Evolutionary conservation across 2,329 filamentous ascomycete species (phyloP).

Genomic region (Colletotrichum phormii): DNA sequence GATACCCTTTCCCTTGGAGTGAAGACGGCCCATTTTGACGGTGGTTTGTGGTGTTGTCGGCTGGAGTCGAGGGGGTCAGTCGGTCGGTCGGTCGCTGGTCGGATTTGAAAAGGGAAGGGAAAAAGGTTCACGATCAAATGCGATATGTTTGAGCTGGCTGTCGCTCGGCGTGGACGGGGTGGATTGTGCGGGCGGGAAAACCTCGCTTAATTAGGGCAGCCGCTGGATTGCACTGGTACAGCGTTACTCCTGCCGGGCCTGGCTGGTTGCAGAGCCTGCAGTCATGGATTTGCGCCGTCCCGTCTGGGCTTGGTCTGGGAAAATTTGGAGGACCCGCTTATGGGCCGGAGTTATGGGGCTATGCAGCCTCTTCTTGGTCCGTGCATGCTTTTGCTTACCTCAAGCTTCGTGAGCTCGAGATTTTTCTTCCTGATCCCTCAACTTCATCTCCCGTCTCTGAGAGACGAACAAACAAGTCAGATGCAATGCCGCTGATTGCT

Average conservation of each 20-base stretch:
- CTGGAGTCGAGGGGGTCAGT: constrained; percentile 32
- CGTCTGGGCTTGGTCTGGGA: constrained; percentile 2
- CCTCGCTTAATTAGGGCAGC: constrained; percentile 60
- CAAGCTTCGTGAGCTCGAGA: constrained; percentile 22
- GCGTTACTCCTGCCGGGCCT: not conserved
- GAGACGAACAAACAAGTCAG: not conserved
- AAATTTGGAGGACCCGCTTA: constrained; percentile 18
- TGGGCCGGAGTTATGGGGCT: not conserved
- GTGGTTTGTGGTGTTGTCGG: constrained; percentile 42
- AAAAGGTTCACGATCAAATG: constrained; percentile 36
- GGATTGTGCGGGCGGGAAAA: constrained; percentile 56
- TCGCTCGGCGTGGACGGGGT: constrained; percentile 42
- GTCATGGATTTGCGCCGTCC: not conserved
- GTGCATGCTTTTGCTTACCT: constrained; percentile 31
- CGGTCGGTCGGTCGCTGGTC: constrained; percentile 37
- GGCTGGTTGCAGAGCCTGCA: not conserved
- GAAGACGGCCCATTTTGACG: constrained; percentile 93
- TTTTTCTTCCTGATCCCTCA: constrained; percentile 26
- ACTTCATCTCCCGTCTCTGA: constrained; percentile 15
- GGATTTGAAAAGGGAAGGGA: constrained; percentile 27
- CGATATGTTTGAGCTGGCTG: constrained; percentile 25
- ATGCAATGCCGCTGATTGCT: not conserved
- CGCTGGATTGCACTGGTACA: not conserved
- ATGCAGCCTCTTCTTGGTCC: constrained; percentile 9
- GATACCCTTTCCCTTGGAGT: constrained; percentile 99